A percentile compares a stretch with the other conserved stretches of the same genome.
Evolutionary conservation across 495 filamentous ascomycete genomes (phyloP).

Genomic region (Hypoxylon subgilvum): DNA sequence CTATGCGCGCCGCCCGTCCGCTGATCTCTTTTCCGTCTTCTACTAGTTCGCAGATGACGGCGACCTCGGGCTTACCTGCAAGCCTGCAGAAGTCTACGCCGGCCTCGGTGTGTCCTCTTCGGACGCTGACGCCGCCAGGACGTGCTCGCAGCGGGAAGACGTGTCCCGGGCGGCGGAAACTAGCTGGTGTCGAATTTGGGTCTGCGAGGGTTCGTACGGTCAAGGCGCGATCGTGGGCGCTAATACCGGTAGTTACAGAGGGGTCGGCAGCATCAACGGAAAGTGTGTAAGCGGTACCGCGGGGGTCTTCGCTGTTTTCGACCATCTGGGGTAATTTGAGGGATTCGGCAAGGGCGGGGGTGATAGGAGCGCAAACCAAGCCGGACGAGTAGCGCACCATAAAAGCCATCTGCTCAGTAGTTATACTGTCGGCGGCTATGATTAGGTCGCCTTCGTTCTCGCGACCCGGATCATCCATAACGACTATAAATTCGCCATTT

Average conservation of each 20-base stretch:
- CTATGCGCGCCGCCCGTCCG: slow-evolving; percentile 61
- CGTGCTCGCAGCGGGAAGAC: slow-evolving; percentile 84
- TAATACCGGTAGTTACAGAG: slow-evolving; percentile 85
- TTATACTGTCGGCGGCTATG: slow-evolving; percentile 86
- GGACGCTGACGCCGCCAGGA: slow-evolving; percentile 77
- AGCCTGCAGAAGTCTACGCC: slow-evolving; percentile 85
- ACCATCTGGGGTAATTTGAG: slow-evolving; percentile 93
- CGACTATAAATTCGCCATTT: slow-evolving; percentile 91
- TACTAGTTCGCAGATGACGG: slow-evolving; percentile 86
- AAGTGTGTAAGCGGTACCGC: slow-evolving; percentile 90
- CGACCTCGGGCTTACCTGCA: slow-evolving; percentile 73
- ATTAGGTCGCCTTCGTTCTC: slow-evolving; percentile 99
- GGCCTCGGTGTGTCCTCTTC: slow-evolving; percentile 91
- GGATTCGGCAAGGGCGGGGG: slow-evolving; percentile 64
- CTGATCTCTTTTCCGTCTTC: slow-evolving; percentile 72
- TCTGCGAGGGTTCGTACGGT: slow-evolving; percentile 82
- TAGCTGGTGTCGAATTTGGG: slow-evolving; percentile 57
- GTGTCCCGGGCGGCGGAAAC: slow-evolving; percentile 86
- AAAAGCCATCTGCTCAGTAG: slow-evolving; percentile 90
- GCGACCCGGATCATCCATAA: slow-evolving; percentile 85
- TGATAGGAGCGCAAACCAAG: slow-evolving; percentile 85
- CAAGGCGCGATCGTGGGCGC: slow-evolving; percentile 82
- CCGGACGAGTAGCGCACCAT: slow-evolving; percentile 90
- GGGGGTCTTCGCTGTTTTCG: slow-evolving; percentile 76
- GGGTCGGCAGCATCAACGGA: slow-evolving; percentile 77